These are phyloP conservation scores for Haematococcus lacustris DNA, from an alignment of 139 green algal genomes.

Conservation along the genomic window DNA sequence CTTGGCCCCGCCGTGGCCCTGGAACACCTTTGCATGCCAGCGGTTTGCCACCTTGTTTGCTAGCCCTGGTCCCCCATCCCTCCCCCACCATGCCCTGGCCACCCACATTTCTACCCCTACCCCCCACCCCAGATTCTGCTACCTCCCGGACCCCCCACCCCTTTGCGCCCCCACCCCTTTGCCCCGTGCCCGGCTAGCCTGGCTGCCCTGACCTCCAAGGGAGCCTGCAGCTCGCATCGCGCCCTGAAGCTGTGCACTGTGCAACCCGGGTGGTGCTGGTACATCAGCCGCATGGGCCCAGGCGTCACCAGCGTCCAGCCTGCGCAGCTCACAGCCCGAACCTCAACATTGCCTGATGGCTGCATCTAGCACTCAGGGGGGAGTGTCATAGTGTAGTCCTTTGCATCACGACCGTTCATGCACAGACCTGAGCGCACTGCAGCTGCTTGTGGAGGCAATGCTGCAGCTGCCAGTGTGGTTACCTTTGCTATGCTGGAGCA, in stretches of 20 bases:
- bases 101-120: background rate
- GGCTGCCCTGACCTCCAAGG: constrained; percentile 8
- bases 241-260: constrained; percentile 28
- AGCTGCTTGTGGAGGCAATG: background rate
- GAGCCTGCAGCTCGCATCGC: constrained; percentile 12
- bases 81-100: too few species aligned
- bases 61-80: too few species aligned
- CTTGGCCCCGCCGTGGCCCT: background rate
- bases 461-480: too few species aligned
- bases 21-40: background rate
- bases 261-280: constrained; percentile 3
- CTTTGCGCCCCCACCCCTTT: background rate
- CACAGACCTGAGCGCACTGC: background rate
- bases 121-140: too few species aligned
- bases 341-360: background rate
- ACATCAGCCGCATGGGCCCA: constrained; percentile 18
- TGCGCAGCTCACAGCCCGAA: background rate
- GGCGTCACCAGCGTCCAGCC: background rate
- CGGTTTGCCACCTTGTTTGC: background rate
- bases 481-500: too few species aligned
- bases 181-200: background rate
- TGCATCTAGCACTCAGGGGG: background rate
- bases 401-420: background rate
- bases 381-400: background rate
- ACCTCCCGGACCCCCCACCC: too few species aligned